phyloP scores from a whole-genome alignment of 164 flowering plant genomes.

The Cinnamomum chago region DNA sequence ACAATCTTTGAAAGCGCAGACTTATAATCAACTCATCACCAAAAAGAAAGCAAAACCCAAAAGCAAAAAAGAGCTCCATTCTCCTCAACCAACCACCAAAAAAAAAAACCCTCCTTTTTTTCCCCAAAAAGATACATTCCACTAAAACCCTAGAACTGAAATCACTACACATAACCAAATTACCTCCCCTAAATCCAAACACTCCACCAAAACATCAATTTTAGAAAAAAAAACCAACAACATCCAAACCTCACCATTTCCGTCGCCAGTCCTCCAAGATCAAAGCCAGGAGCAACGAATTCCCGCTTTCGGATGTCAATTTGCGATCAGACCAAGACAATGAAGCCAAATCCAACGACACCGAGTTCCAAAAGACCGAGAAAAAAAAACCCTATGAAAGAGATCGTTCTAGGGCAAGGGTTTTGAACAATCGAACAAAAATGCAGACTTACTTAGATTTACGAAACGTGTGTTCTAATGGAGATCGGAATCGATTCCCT shows the following conservation, averaged over 20 bases:
- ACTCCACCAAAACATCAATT: not conserved
- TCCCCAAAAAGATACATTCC: not conserved
- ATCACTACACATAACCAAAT: not conserved
- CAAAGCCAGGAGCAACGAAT: not conserved
- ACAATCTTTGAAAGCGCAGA: not conserved
- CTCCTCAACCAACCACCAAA: not conserved
- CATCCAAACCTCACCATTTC: not conserved
- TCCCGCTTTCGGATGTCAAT: not conserved
- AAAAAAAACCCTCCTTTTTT: no score
- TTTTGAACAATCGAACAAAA: not conserved
- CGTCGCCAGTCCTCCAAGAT: not conserved
- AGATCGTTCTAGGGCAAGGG: not conserved
- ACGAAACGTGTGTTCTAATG: conserved; percentile 5
- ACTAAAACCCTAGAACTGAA: not conserved
- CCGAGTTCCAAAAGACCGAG: not conserved
- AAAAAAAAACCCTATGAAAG: not conserved
- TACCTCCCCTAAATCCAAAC: not conserved
- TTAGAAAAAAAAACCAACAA: no score
- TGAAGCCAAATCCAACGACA: no score
- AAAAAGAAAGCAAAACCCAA: not conserved
- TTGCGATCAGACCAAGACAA: not conserved
- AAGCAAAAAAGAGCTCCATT: not conserved
- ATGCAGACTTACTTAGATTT: conserved; percentile 10
- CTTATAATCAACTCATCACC: not conserved
- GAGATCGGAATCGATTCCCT: conserved; percentile 23